Evolutionary conservation across 1,284 basidiomycete species (phyloP).

Genomic region (Moesziomyces aphidis): DNA sequence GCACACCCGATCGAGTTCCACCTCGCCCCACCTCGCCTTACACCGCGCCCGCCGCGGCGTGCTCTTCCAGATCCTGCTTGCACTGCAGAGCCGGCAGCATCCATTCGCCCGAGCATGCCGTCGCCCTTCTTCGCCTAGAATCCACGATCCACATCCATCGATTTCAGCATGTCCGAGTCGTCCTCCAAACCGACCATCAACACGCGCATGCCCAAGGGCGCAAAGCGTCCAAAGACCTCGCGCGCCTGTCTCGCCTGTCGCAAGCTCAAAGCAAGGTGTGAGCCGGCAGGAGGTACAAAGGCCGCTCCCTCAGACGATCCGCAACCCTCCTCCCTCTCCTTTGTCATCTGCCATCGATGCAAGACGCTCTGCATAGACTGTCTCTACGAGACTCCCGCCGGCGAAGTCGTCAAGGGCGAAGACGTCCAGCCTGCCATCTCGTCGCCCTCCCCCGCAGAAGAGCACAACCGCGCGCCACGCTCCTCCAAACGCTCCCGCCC

Average conservation of each 20-base stretch:
- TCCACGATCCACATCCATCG: slow-evolving; percentile 1
- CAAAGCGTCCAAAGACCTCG: slow-evolving; percentile 45
- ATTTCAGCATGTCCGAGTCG: slow-evolving; percentile 22
- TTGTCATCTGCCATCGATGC: slow-evolving; percentile 46
- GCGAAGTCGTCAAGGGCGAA: slow-evolving; percentile 36
- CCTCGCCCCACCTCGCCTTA: neutral
- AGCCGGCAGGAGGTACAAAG: slow-evolving; percentile 24
- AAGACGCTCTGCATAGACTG: slow-evolving; percentile 51
- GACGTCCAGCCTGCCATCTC: slow-evolving; percentile 7
- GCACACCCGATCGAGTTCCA: neutral
- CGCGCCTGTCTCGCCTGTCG: slow-evolving; percentile 48
- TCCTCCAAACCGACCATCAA: slow-evolving; percentile 26
- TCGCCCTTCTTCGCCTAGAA: neutral
- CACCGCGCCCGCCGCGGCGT: no score
- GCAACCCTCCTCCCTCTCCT: slow-evolving; percentile 8
- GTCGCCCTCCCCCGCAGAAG: slow-evolving; percentile 20
- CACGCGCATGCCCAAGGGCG: slow-evolving; percentile 51
- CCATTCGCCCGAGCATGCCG: slow-evolving; percentile 4
- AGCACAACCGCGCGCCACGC: slow-evolving; percentile 14
- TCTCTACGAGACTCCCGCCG: slow-evolving; percentile 32
- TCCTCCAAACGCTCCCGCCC: slow-evolving; percentile 26
- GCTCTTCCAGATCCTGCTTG: no score
- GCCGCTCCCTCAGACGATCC: slow-evolving; percentile 12
- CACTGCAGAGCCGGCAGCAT: neutral
- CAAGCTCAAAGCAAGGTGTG: slow-evolving; percentile 48